Evolutionary conservation across 2,329 filamentous ascomycete genomes (phyloP).

Genomic region (Fusarium irregulare): DNA sequence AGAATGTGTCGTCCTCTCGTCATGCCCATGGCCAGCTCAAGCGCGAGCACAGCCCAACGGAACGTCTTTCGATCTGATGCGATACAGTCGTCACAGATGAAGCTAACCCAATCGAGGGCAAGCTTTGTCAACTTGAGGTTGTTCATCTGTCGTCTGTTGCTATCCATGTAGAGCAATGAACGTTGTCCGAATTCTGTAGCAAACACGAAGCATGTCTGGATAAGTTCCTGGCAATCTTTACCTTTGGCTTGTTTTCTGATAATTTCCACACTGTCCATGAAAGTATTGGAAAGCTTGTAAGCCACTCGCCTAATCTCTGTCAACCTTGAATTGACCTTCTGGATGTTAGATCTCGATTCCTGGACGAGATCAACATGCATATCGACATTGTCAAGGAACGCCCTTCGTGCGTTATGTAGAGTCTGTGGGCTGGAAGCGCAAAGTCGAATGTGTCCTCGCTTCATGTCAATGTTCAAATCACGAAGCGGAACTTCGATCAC

Average conservation of each 20-base stretch:
- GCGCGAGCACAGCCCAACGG: constrained; percentile 92
- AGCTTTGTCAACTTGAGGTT: constrained; percentile 94
- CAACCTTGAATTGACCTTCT: constrained; percentile 89
- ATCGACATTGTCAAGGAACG: constrained; percentile 82
- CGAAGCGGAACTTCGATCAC: constrained; percentile 77
- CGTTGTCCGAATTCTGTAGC: constrained; percentile 99
- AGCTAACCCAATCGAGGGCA: constrained; percentile 95
- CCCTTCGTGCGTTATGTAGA: constrained; percentile 80
- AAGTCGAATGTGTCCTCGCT: constrained; percentile 85
- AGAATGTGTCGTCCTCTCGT: constrained; percentile 93
- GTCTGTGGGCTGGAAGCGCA: constrained; percentile 88
- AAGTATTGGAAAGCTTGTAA: constrained; percentile 95
- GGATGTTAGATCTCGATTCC: constrained; percentile 92
- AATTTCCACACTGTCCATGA: constrained; percentile 98
- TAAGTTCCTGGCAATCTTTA: constrained; percentile 91
- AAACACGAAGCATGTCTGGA: constrained; percentile 98
- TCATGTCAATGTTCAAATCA: constrained; percentile 85
- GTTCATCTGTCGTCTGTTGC: constrained; percentile 95
- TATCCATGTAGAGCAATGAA: constrained; percentile 94
- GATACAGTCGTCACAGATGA: constrained; percentile 96
- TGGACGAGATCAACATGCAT: constrained; percentile 89
- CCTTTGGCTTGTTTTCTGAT: constrained; percentile 87
- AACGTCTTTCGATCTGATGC: constrained; percentile 96
- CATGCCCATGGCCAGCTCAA: constrained; percentile 98
- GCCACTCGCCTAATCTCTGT: constrained; percentile 96